Base-by-base conservation (phyloP, 2,329 filamentous ascomycete genomes). In the Talaromyces atroroseus region DNA sequence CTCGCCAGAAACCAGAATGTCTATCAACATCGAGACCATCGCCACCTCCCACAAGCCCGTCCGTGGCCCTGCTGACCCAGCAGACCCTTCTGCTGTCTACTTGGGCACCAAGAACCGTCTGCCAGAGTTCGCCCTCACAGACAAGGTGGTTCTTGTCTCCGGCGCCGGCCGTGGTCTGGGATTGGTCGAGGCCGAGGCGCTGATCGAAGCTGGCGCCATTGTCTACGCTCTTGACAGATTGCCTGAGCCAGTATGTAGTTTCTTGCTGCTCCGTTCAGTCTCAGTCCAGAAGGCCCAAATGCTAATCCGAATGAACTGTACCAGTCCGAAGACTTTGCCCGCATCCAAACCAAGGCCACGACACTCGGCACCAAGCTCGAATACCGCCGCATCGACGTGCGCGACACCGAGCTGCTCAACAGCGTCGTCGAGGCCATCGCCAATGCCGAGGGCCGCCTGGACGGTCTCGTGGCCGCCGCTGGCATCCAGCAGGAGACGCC, bases 331-430 rank as follows among this genome's bases (percentile, higher is more conserved):
- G 81, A 84, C 57, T 94, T 92, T 71, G 80, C 80, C 57, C 74
- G 75, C 40, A 79, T 92, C 54, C 84, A 87, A 52, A 76, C 81
- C 60, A 80, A 83, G 52, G 87, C 88, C 40, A 74, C 75, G 34
- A 82, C 87, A 66, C 78, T 90, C n/a, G 82, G 80, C 62, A 86
- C 85, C 1, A 81, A 80, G 49, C 73, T 94, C 45, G 79, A 84
- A 53, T 95, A 95, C 76, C 85, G 87, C 66, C 84, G 86, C 62
- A 83, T 92, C 58, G 91, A 96, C 67, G 89, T 95, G 18, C 83
- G 89, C 29, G 84, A 94, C 66, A 84, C 86, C 21, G 76, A 79
- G 4, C 72, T 78, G 40, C 79, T 96, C 47, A 86, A 92, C 68
- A 77, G 76, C 44, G 80, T 88, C 52, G 78, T 95, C 49, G 78